phyloP scores from a whole-genome alignment of 805 yeast species.

The Kodamaea neixiangensis region DNA sequence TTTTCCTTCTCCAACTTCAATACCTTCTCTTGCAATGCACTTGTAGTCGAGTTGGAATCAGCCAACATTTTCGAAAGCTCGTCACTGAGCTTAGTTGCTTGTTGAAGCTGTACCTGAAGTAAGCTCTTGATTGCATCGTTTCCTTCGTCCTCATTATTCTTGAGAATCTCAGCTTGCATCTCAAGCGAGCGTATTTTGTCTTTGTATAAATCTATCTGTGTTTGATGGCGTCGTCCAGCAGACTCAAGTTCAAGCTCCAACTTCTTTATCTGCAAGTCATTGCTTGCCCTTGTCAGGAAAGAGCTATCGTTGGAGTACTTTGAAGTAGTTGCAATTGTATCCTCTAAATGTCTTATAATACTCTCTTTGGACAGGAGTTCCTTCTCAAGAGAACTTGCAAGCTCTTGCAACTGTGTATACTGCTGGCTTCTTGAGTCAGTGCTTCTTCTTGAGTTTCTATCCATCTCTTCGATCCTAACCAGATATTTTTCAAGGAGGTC shows the following conservation, averaged over 20 bases:
- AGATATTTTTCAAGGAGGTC: constrained; percentile 11
- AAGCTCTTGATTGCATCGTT: constrained; percentile 23
- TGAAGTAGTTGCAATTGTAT: background rate
- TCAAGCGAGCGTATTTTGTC: constrained; percentile 18
- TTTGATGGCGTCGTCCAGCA: constrained; percentile 1
- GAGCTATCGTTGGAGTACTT: background rate
- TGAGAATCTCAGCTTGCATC: constrained; percentile 9
- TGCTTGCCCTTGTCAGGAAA: background rate
- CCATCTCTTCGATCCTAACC: constrained; percentile 7
- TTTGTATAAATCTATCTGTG: background rate
- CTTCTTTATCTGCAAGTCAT: background rate
- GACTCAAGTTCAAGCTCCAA: constrained; percentile 6
- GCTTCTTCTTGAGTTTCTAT: constrained; percentile 2
- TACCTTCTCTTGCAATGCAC: constrained; percentile 18
- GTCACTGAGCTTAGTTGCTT: constrained; percentile 26
- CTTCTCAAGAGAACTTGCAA: background rate
- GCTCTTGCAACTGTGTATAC: background rate
- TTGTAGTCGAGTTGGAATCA: constrained; percentile 23
- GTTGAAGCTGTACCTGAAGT: constrained; percentile 36
- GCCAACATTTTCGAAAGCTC: constrained; percentile 22
- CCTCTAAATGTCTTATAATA: constrained; percentile 3
- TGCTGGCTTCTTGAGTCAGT: background rate
- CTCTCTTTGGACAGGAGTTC: constrained; percentile 2
- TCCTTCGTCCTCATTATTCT: constrained; percentile 14
- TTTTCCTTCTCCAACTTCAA: constrained; percentile 25